These are phyloP conservation scores for Thermothielavioides terrestris DNA, from an alignment of 495 filamentous ascomycete genomes.

Conservation along the genomic window DNA sequence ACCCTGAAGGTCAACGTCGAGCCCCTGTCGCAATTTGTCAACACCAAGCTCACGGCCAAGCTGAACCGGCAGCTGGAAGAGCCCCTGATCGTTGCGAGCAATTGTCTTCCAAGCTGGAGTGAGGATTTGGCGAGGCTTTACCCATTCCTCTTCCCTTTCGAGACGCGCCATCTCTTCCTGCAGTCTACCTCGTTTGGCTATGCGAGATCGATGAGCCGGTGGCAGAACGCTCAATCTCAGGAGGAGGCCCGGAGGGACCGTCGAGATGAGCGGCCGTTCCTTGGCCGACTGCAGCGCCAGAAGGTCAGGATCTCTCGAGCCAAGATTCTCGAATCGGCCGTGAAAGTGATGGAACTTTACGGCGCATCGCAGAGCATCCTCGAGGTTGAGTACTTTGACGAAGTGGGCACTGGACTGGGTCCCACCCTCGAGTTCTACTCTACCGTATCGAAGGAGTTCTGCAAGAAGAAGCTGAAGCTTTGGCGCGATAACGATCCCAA, in stretches of 20 bases:
- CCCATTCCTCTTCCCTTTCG: constrained; percentile 98
- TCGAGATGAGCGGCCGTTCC: constrained; percentile 81
- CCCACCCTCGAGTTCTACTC: constrained; percentile 98
- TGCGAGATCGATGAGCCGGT: constrained; percentile 91
- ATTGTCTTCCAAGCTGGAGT: constrained; percentile 92
- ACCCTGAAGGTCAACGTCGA: constrained; percentile 62
- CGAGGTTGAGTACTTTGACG: constrained; percentile 98
- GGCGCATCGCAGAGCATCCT: constrained; percentile 89
- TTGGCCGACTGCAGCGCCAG: constrained; percentile 90
- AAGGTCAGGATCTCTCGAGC: constrained; percentile 92
- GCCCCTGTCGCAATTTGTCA: constrained; percentile 91
- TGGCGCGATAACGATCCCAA: constrained; percentile 89
- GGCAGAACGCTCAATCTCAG: constrained; percentile 83
- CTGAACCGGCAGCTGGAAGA: constrained; percentile 95
- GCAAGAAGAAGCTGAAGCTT: constrained; percentile 89
- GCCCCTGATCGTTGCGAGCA: constrained; percentile 96
- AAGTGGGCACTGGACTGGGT: constrained; percentile 93
- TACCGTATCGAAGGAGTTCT: constrained; percentile 94
- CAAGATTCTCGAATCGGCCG: constrained; percentile 89
- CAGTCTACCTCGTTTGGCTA: constrained; percentile 98
- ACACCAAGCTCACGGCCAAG: constrained; percentile 98
- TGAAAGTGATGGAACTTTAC: constrained; percentile 99
- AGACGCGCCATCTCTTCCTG: constrained; percentile 93
- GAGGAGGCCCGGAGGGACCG: constrained; percentile 73
- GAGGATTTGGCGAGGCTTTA: constrained; percentile 94